Percentiles rank a stretch among this genome's conserved stretches.
Evolutionary conservation across 1,284 basidiomycete genomes (phyloP).

Genomic region (Earliella scabrosa): DNA sequence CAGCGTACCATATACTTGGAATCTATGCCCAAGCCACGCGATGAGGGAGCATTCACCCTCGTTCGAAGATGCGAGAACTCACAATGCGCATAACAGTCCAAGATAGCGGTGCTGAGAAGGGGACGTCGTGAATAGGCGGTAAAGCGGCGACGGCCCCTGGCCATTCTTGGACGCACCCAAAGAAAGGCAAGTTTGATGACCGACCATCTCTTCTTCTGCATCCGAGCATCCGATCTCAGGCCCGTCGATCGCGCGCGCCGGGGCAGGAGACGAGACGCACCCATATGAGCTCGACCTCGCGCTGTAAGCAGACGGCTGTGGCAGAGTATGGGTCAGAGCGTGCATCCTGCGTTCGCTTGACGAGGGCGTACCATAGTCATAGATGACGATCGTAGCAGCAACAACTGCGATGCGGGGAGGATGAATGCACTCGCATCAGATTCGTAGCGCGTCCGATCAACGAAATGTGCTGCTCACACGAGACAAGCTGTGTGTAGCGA

Average conservation of each 20-base stretch:
- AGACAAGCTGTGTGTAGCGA: slow-evolving; percentile 9
- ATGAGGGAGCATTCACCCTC: no score
- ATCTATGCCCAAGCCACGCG: slow-evolving; percentile 19
- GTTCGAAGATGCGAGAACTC: no score
- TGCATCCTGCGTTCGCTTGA: not conserved
- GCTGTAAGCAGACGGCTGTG: slow-evolving; percentile 29
- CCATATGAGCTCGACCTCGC: slow-evolving; percentile 34
- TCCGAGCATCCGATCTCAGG: not conserved
- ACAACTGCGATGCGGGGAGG: slow-evolving; percentile 14
- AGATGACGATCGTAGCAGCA: slow-evolving; percentile 29
- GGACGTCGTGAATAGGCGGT: slow-evolving; percentile 1
- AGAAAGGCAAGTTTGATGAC: slow-evolving; percentile 32
- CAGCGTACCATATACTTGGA: slow-evolving; percentile 30
- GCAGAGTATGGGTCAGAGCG: not conserved
- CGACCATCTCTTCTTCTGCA: slow-evolving; percentile 34
- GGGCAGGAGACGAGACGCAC: slow-evolving; percentile 12
- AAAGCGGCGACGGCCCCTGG: slow-evolving; percentile 1
- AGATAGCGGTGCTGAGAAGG: slow-evolving; percentile 31
- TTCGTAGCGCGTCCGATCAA: not conserved
- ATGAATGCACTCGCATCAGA: slow-evolving; percentile 1
- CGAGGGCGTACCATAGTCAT: slow-evolving; percentile 28
- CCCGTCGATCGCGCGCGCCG: not conserved
- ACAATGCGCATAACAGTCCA: slow-evolving; percentile 30
- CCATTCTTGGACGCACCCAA: slow-evolving; percentile 24
- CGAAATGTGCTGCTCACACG: not conserved